Percentiles rank a stretch among this genome's conserved stretches.
Evolutionary conservation across 202 grass and related monocot genomes (phyloP).

Genomic region (Schoenoplectus tabernaemontani): DNA sequence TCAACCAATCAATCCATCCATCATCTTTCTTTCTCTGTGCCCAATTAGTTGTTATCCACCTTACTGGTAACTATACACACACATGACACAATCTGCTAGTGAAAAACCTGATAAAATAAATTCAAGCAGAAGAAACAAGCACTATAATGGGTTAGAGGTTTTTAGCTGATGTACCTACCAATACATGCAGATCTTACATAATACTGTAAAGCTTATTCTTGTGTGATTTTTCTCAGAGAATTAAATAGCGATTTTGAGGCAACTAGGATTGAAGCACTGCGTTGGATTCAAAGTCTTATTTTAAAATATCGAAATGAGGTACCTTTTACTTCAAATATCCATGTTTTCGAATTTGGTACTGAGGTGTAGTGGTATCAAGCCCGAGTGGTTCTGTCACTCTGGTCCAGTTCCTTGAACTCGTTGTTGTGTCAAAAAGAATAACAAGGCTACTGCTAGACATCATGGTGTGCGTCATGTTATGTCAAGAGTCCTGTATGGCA

Average conservation of each 20-base stretch:
- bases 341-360: constrained; percentile 8
- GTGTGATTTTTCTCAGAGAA: constrained; percentile 51
- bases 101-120: neutral
- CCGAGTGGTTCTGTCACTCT: neutral
- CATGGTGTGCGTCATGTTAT: neutral
- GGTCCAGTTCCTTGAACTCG: neutral
- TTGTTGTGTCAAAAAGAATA: neutral
- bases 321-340: constrained; percentile 13
- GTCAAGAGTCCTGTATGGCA: neutral
- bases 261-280: constrained; percentile 88
- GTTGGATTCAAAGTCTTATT: constrained; percentile 76
- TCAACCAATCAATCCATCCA: neutral
- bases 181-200: neutral
- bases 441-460: neutral
- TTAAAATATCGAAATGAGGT: constrained; percentile 51
- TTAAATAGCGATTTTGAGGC: constrained; percentile 80
- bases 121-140: neutral
- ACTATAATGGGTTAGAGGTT: neutral
- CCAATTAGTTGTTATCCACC: too few species aligned
- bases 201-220: neutral
- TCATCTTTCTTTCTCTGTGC: too few species aligned
- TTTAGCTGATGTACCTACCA: neutral
- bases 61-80: neutral
- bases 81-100: neutral
- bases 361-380: constrained; percentile 7